These are phyloP conservation scores for Nitzschia sp. DNA, from an alignment of 108 stramenopile genomes.

Conservation along the genomic window DNA sequence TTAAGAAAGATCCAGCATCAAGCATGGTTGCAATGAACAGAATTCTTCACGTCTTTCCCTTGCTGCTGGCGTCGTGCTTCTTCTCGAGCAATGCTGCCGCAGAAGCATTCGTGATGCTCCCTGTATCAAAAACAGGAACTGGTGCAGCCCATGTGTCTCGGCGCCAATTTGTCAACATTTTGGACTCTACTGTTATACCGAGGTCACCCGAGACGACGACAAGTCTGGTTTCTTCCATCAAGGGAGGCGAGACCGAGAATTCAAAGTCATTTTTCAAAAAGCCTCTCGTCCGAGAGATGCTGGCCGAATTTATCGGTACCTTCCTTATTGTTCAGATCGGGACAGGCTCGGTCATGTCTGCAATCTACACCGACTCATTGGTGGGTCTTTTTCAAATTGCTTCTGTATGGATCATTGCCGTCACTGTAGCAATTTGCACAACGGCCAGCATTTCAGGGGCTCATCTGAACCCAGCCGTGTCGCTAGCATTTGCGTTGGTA, in stretches of 20 bases:
- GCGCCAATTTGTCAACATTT: too few species aligned
- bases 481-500: constrained; percentile 41
- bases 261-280: background rate
- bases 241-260: background rate
- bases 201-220: background rate
- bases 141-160: background rate
- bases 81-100: background rate
- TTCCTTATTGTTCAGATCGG: constrained; percentile 54
- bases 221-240: background rate
- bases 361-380: constrained; percentile 41
- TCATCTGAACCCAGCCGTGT: constrained; percentile 57
- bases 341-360: constrained; percentile 44
- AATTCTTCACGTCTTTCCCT: background rate
- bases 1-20: too few species aligned
- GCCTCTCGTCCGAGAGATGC: constrained; percentile 38
- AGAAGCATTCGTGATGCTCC: background rate
- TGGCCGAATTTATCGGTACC: constrained; percentile 65
- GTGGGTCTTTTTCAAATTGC: constrained; percentile 58
- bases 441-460: constrained; percentile 49
- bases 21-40: background rate
- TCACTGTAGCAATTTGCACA: constrained; percentile 51
- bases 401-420: constrained; percentile 57
- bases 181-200: too few species aligned
- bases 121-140: background rate
- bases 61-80: background rate